Evolutionary conservation across 2,329 filamentous ascomycete species (phyloP).

Genomic region (Cladorrhinum sp.): DNA sequence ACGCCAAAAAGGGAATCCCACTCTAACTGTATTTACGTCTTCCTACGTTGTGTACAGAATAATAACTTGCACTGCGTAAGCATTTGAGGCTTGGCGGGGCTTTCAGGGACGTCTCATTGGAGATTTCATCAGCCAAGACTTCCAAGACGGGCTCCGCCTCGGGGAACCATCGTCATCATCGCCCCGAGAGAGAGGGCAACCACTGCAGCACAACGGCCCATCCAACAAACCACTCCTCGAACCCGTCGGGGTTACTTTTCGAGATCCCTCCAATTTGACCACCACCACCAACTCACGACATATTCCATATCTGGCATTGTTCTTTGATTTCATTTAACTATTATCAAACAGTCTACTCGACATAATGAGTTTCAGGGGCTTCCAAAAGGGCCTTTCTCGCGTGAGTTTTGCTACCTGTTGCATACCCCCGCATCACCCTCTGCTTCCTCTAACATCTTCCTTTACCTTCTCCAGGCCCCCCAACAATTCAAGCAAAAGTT

Average conservation of each 20-base stretch:
- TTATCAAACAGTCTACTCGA: not conserved
- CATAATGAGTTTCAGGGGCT: constrained; percentile 93
- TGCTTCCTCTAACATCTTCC: constrained; percentile 21
- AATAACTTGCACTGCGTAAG: constrained; percentile 6
- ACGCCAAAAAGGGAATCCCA: not conserved
- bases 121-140: constrained; percentile 22
- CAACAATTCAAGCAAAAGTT: constrained; percentile 90
- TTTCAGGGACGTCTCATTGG: constrained; percentile 15
- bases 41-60: too few relatives aligned
- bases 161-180: constrained; percentile 24
- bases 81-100: constrained; percentile 13
- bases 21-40: too few relatives aligned
- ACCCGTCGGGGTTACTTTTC: not conserved
- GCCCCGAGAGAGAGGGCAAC: constrained; percentile 14
- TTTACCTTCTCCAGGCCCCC: constrained; percentile 58
- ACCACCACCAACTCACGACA: not conserved
- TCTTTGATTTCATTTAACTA: not conserved
- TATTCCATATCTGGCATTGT: not conserved
- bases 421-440: not conserved
- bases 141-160: constrained; percentile 19
- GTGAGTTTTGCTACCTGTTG: constrained; percentile 49
- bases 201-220: not conserved
- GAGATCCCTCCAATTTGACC: constrained; percentile 7
- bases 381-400: constrained; percentile 83
- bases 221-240: constrained; percentile 2